A percentile compares a stretch with the other conserved stretches of the same genome.
These are phyloP conservation scores for Colletotrichum cereale DNA, from an alignment of 2,329 filamentous ascomycete genomes.

Conservation along the genomic window DNA sequence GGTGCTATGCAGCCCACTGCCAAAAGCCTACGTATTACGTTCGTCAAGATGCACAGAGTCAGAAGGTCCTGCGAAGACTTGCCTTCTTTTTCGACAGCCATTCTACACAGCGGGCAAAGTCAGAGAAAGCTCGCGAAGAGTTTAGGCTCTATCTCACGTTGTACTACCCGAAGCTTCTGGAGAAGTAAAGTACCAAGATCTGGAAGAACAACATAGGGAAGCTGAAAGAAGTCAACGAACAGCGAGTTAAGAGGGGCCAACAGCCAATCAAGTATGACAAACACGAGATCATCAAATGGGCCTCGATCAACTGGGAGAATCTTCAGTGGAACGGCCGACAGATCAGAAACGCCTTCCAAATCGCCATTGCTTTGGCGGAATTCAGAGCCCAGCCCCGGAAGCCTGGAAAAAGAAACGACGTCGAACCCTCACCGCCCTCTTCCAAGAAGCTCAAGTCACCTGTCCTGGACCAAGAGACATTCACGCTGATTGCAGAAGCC, in stretches of 20 bases:
- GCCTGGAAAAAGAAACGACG: background rate
- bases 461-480: conserved; percentile 4
- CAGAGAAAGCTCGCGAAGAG: background rate
- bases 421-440: background rate
- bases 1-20: background rate
- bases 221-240: conserved; percentile 12
- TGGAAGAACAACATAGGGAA: conserved; percentile 30
- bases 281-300: conserved; percentile 14
- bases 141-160: conserved; percentile 46
- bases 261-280: conserved; percentile 8
- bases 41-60: background rate
- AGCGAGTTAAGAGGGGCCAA: background rate
- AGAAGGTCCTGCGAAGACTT: background rate
- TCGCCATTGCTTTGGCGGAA: conserved; percentile 59
- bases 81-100: background rate
- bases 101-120: background rate
- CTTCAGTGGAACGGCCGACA: conserved; percentile 56
- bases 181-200: conserved; percentile 38
- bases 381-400: conserved; percentile 49
- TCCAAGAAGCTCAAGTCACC: background rate
- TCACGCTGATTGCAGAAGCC: background rate
- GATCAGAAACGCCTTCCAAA: conserved; percentile 59
- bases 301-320: conserved; percentile 9
- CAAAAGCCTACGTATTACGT: background rate
- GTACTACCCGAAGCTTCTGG: conserved; percentile 48